Conservation (phyloP, 768 basidiomycete species). For the Mycena polygramma region DNA sequence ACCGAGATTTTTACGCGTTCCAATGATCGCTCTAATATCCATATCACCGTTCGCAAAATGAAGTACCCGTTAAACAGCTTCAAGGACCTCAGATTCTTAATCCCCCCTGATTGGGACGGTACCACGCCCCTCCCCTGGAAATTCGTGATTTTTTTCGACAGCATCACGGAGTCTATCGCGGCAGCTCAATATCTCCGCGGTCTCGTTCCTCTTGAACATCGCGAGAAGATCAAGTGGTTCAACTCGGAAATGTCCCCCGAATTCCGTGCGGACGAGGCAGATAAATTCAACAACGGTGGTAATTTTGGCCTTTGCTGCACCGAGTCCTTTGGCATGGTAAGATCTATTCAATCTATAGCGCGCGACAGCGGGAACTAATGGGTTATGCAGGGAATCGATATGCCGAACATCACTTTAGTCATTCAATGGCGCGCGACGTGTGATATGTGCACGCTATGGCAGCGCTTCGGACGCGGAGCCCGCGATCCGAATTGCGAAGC, state of each 20-base stretch:
- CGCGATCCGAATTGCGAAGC: slow-evolving; percentile 24
- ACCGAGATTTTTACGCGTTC: slow-evolving; percentile 13
- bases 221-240: slow-evolving; percentile 42
- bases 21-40: slow-evolving; percentile 39
- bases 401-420: slow-evolving; percentile 45
- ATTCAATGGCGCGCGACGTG: slow-evolving; percentile 45
- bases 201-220: slow-evolving; percentile 25
- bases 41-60: slow-evolving; percentile 37
- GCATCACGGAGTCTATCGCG: slow-evolving; percentile 32
- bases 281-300: slow-evolving; percentile 28
- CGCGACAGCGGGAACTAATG: too few species aligned
- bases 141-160: slow-evolving; percentile 44
- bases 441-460: slow-evolving; percentile 42
- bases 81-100: slow-evolving; percentile 36
- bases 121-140: slow-evolving; percentile 25
- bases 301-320: slow-evolving; percentile 42
- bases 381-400: slow-evolving; percentile 46
- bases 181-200: slow-evolving; percentile 29
- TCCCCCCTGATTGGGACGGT: slow-evolving; percentile 29
- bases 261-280: slow-evolving; percentile 29
- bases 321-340: slow-evolving; percentile 46
- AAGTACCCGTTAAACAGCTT: slow-evolving; percentile 30
- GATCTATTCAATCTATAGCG: not conserved
- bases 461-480: slow-evolving; percentile 45
- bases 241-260: slow-evolving; percentile 39